Evolutionary conservation across 2,329 filamentous ascomycete species (phyloP), one percentile per base, ranked within the genome.

Genomic region (Bisporella sp.): DNA sequence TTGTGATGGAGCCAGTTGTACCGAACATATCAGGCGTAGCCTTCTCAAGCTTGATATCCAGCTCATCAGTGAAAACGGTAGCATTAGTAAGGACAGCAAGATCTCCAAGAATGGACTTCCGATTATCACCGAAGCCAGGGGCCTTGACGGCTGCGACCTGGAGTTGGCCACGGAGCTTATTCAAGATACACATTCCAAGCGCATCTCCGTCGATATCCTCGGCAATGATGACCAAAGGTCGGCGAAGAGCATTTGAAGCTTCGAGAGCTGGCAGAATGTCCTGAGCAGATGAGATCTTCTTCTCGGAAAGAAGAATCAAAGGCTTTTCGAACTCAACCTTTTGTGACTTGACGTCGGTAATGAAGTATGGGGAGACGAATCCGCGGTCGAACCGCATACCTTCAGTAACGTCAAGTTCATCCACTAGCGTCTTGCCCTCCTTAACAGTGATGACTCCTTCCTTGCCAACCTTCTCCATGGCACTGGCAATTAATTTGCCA

Each of bases 271-370:
- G 93, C 67, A 99, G 92, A 68, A 99, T 97, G 73, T 99, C 93
- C 77, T 97, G 92, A 53, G 97, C 93, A 54, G 91, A 89, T 47
- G 93, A 99, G 73, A 99, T 99, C 85, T 99, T 99, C 88, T 96
- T 97, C 84, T 99, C 93, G 6, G 93, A 97, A 50, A 99, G 88
- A 46, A 99, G 87, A 70, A 99, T 93, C 68, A 99, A 75, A 59
- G 93, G 93, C 82, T 99, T 97, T 84, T 99, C 93, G 62, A 99
- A 99, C 77, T 99, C 93, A 52, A 97, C 91, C 84, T 99, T 99
- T 72, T 95, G 90, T 54, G 91, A 73, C 85, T 99, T 99, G 81
- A 90, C 77, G 68, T 99, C 93, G 77, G 93, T 99, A 78, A 99
- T 99, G 81, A 99, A 99, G 85, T 99, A 99, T 63, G 93, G 91